These are phyloP conservation scores for Fusarium graminum DNA, from an alignment of 2,329 filamentous ascomycete genomes.

Conservation along the genomic window DNA sequence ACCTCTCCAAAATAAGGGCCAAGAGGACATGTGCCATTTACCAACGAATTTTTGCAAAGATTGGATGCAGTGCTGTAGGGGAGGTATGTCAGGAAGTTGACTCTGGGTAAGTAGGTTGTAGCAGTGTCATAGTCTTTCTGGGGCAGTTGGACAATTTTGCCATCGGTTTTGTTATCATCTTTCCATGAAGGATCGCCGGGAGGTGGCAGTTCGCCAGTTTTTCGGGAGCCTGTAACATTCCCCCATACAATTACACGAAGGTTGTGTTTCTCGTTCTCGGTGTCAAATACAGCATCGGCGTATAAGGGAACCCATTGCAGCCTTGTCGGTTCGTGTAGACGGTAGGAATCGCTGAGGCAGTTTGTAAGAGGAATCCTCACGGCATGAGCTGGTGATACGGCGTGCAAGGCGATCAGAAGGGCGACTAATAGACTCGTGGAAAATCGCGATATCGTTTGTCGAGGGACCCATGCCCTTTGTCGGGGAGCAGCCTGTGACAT, in stretches of 20 bases:
- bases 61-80: slow-evolving; percentile 68
- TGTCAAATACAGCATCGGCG: slow-evolving; percentile 81
- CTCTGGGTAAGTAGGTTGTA: slow-evolving; percentile 79
- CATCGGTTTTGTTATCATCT: slow-evolving; percentile 70
- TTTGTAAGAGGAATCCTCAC: slow-evolving; percentile 85
- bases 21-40: slow-evolving; percentile 78
- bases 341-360: slow-evolving; percentile 76
- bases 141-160: slow-evolving; percentile 81
- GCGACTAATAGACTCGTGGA: slow-evolving; percentile 52
- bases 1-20: slow-evolving; percentile 74
- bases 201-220: slow-evolving; percentile 69
- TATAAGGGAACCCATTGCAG: slow-evolving; percentile 85
- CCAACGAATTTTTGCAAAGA: slow-evolving; percentile 75
- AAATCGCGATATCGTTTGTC: slow-evolving; percentile 35
- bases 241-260: slow-evolving; percentile 87
- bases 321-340: slow-evolving; percentile 66
- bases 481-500: slow-evolving; percentile 34
- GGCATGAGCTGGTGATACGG: slow-evolving; percentile 64
- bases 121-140: slow-evolving; percentile 65
- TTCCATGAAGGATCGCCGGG: slow-evolving; percentile 71
- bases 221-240: slow-evolving; percentile 84
- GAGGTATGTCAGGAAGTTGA: slow-evolving; percentile 82
- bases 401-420: slow-evolving; percentile 56
- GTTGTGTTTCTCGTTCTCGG: slow-evolving; percentile 68
- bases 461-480: slow-evolving; percentile 35